These are phyloP conservation scores for Arabidopsis suecica DNA, from an alignment of 345 rosid genomes.

Conservation along the genomic window DNA sequence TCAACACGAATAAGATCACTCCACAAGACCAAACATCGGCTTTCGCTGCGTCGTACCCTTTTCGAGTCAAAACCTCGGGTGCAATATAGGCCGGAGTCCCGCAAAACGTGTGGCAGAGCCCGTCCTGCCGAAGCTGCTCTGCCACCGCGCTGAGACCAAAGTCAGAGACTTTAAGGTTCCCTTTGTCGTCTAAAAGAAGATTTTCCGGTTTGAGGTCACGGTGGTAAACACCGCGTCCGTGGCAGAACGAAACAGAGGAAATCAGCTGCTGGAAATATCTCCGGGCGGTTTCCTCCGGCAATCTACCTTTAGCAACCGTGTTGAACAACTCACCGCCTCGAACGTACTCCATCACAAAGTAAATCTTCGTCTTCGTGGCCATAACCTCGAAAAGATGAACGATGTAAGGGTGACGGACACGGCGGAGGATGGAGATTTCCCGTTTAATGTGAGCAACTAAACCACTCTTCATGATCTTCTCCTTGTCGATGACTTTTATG, in stretches of 20 bases:
- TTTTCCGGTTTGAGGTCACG: conserved; percentile 91
- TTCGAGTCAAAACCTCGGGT: conserved; percentile 79
- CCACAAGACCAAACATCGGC: conserved; percentile 97
- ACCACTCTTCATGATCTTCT: conserved; percentile 65
- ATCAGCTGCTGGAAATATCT: conserved; percentile 79
- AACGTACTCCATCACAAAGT: conserved; percentile 88
- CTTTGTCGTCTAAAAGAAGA: conserved; percentile 73
- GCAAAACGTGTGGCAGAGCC: conserved; percentile 83
- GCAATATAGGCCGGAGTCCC: conserved; percentile 85
- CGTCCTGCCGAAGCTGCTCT: conserved; percentile 71
- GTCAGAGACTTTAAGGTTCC: conserved; percentile 81
- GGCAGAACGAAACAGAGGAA: conserved; percentile 79
- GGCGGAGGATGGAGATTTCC: conserved; percentile 87
- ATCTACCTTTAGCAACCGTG: conserved; percentile 69
- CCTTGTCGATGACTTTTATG: conserved; percentile 83
- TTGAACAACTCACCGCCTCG: conserved; percentile 80
- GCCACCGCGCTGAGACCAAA: conserved; percentile 86
- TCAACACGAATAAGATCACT: conserved; percentile 74
- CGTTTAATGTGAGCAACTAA: conserved; percentile 75
- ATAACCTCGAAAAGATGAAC: conserved; percentile 82
- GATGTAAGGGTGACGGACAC: conserved; percentile 85
- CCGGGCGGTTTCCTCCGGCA: conserved; percentile 67
- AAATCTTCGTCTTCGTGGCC: conserved; percentile 87
- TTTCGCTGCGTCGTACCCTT: conserved; percentile 83
- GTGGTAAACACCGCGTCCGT: conserved; percentile 81